Evolutionary conservation across 2,329 filamentous ascomycete species (phyloP), one percentile per base, ranked within the genome.

Genomic region (Coniochaeta pulveracea): DNA sequence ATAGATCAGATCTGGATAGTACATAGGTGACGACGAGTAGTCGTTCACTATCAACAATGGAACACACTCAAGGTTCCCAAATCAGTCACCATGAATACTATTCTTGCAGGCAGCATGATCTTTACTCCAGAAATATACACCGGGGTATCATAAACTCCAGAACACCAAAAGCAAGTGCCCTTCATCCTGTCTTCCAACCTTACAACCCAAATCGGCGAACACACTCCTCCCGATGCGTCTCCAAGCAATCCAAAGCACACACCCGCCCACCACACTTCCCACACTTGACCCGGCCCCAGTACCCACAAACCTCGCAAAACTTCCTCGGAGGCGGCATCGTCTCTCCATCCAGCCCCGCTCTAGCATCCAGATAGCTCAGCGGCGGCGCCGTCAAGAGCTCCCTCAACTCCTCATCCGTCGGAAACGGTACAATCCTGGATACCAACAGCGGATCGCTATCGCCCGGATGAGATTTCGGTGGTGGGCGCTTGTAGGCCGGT

Each of bases 231-330:
- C 76, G 69, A 52, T 89, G 83, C 40, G 69, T 64, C 47, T 76
- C 74, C 45, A 85, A 64, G 47, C 83, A 88, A 38, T 83, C 77
- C 43, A 88, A 54, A 24, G 80, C 81, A 52, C 83, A 89, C n/a
- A 84, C 76, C 46, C 78, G 66, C 28, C 71, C 72, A n/a, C 81
- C 81, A 56, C 83, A 89, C 60, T 81, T 84, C 52, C 78, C 69
- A 57, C 83, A 89, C 54, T 69, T 71, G 28, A 85, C 76, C 25
- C 76, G 63, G 3, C 82, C 83, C 82, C 83, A 88, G 55, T 86
- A 88, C 10, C 83, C 83, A 49, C 83, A 89, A 19, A 85, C 74
- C 49, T 80, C 79, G 55, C 83, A 89, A 52, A 88, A 89, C 22
- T 62, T 60, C 38, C 81, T 64, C 29, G 61, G 16, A 7, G 25